These are phyloP conservation scores for Schizosaccharomyces lindneri DNA, from an alignment of 805 yeast species.

Conservation along the genomic window DNA sequence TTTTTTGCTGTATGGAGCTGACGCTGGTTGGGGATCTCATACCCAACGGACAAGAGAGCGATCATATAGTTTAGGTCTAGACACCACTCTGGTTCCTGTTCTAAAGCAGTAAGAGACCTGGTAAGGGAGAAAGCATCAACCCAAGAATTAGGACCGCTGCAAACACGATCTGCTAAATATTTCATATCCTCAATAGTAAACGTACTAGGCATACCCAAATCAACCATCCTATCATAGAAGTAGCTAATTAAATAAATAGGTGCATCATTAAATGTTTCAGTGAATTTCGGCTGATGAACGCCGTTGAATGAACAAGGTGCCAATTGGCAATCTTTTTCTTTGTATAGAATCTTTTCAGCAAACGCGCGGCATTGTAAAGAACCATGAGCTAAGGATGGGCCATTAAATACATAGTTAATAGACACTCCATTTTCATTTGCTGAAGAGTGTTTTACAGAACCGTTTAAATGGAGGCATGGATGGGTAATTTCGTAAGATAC, in stretches of 20 bases:
- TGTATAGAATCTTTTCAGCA: slow-evolving; percentile 62
- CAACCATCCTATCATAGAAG: slow-evolving; percentile 83
- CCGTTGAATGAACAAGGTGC: slow-evolving; percentile 93
- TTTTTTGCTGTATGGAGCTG: slow-evolving; percentile 83
- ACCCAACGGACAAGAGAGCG: slow-evolving; percentile 81
- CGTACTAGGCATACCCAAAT: slow-evolving; percentile 80
- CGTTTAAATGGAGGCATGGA: slow-evolving; percentile 71
- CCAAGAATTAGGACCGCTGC: slow-evolving; percentile 65
- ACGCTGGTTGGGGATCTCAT: slow-evolving; percentile 72
- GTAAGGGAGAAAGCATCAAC: slow-evolving; percentile 39
- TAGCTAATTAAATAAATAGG: slow-evolving; percentile 82
- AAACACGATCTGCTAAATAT: slow-evolving; percentile 61
- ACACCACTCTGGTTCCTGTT: slow-evolving; percentile 61
- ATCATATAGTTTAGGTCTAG: slow-evolving; percentile 75
- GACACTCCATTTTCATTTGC: slow-evolving; percentile 15
- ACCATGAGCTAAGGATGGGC: slow-evolving; percentile 39
- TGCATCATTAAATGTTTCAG: slow-evolving; percentile 41
- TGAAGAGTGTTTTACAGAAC: slow-evolving; percentile 32
- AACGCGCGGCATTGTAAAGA: slow-evolving; percentile 57
- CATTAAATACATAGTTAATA: slow-evolving; percentile 29
- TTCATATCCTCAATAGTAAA: slow-evolving; percentile 67
- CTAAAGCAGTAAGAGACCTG: slow-evolving; percentile 25
- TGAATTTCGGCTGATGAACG: slow-evolving; percentile 82
- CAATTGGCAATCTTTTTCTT: slow-evolving; percentile 47
- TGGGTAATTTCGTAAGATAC: slow-evolving; percentile 22